phyloP scores from a whole-genome alignment of 1,139 yeast species.

The Meyerozyma carpophila region DNA sequence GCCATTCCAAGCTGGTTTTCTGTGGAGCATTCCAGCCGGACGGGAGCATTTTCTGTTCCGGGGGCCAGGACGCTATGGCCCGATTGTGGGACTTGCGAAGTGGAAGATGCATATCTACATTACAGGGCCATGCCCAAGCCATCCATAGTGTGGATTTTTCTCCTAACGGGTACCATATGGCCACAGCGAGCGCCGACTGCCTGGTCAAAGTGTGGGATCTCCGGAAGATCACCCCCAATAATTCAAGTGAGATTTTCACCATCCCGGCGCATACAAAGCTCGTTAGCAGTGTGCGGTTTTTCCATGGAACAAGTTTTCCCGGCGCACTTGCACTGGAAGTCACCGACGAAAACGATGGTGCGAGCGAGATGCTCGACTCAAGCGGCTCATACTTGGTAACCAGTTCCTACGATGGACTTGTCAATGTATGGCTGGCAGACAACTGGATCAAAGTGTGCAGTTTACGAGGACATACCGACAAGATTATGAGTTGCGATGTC shows the following conservation, averaged over 20 bases:
- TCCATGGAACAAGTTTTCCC: constrained; percentile 18
- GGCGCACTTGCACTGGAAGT: constrained; percentile 13
- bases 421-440: constrained; percentile 65
- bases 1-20: constrained; percentile 75
- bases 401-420: constrained; percentile 64
- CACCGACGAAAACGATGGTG: constrained; percentile 24
- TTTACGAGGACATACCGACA: constrained; percentile 62
- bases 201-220: constrained; percentile 83
- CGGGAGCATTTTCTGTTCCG: constrained; percentile 72
- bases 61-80: constrained; percentile 73
- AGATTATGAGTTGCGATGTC: constrained; percentile 68
- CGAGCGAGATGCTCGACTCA: constrained; percentile 16
- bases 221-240: constrained; percentile 29
- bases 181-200: constrained; percentile 84
- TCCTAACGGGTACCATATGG: constrained; percentile 67
- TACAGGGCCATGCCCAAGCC: constrained; percentile 68
- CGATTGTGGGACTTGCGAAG: constrained; percentile 84
- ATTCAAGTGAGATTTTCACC: constrained; percentile 36
- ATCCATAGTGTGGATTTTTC: constrained; percentile 74
- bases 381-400: constrained; percentile 52
- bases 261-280: constrained; percentile 77
- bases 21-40: constrained; percentile 65
- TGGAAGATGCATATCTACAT: constrained; percentile 58
- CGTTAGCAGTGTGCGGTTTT: constrained; percentile 63
- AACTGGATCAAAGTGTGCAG: constrained; percentile 60